Percentiles rank a stretch among this genome's conserved stretches.
Evolutionary conservation across 257 asterid genomes (phyloP).

Genomic region (Linderniella brevidens): DNA sequence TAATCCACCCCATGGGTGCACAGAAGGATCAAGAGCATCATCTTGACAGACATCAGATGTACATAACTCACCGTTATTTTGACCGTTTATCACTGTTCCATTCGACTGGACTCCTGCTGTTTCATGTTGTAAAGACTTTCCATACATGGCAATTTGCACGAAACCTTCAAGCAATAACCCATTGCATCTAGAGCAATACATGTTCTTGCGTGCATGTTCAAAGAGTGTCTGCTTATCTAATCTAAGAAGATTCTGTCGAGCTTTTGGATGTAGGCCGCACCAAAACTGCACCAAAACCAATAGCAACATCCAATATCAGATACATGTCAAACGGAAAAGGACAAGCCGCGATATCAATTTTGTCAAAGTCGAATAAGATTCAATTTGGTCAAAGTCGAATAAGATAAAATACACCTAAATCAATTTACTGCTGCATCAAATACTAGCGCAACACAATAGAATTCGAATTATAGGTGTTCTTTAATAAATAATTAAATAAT

Average conservation of each 20-base stretch:
- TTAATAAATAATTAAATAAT: too few species aligned
- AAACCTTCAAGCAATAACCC: conserved; percentile 91
- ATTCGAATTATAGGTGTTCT: too few species aligned
- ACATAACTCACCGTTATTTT: conserved; percentile 25
- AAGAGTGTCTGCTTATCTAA: conserved; percentile 79
- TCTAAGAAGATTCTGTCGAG: conserved; percentile 67
- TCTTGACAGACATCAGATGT: conserved; percentile 30
- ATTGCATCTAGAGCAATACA: conserved; percentile 97
- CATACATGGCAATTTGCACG: conserved; percentile 78
- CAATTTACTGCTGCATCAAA: too few species aligned
- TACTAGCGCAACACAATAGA: too few species aligned
- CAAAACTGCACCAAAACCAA: conserved; percentile 59
- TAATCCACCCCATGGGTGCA: conserved; percentile 97
- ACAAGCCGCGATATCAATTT: too few species aligned
- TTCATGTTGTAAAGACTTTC: conserved; percentile 78
- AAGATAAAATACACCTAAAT: too few species aligned
- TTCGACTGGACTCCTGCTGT: conserved; percentile 23
- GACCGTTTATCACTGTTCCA: conserved; percentile 22
- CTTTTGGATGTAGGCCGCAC: conserved; percentile 67
- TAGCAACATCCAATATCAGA: not conserved
- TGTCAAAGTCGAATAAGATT: too few species aligned
- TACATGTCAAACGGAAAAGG: too few species aligned
- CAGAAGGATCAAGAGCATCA: conserved; percentile 79
- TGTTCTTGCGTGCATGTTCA: conserved; percentile 93
- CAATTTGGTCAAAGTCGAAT: too few species aligned